Base-by-base conservation (phyloP, 495 filamentous ascomycete species). In the Chaetomium cochliodes region DNA sequence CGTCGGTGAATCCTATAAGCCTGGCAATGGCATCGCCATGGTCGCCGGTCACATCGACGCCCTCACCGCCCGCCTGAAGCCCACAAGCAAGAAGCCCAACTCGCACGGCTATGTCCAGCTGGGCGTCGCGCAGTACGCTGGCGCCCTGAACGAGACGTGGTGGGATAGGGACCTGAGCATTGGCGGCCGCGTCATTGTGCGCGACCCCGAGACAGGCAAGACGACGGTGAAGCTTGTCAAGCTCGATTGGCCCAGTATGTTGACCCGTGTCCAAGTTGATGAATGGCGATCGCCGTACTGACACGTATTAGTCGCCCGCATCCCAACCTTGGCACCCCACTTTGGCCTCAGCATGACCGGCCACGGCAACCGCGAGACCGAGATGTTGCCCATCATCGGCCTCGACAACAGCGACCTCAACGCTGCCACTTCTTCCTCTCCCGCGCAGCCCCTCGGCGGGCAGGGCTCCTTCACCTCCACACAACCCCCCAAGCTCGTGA, bases 101-200 rank as follows among this genome's bases (percentile, higher is more conserved):
- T 91, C 88, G 70, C 87, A 89, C 25, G 93, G 93, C 39, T 98
- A 91, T 75, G 68, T 87, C n/a, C 92, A 97, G 78, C 82, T 98
- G 5, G 93, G 89, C 6, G 89, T 98, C 37, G 94, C 94, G 5
- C 94, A 90, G 0, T 98, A 97, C 72, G 94, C 92, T 13, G 92
- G 94, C 41, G 91, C 79, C 23, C 76, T 97, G 59, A 92, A 93
- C 67, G 79, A 77, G 59, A 96, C 93, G 2, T 96, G 93, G 93
- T 96, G 91, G 92, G 93, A 96, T 78, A 83, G 93, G 18, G 94
- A 98, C 77, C 83, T 98, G 47, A 88, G 89, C 55, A 88, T 97
- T 67, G 94, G 91, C 55, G 94, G 94, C 12, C 83, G 91, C 47
- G 93, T 98, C 9, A 80, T 97, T 41, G 87, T 97, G 25, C 89